Percentiles rank a stretch among this genome's conserved stretches.
Conservation (phyloP, 371 early-diverging fungal genomes). For the Mortierella sp. region DNA sequence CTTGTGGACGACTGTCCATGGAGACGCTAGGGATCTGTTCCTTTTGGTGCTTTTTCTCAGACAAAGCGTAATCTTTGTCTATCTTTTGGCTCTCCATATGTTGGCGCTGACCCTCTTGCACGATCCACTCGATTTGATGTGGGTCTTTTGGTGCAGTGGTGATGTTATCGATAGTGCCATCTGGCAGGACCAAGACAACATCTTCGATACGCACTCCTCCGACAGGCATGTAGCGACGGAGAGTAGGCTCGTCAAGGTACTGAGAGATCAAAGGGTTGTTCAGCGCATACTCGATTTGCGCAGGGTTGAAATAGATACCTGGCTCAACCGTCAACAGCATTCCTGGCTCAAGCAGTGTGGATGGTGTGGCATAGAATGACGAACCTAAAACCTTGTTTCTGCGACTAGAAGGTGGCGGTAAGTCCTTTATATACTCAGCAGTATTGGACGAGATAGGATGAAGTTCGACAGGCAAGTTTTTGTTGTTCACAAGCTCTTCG, state of each 20-base stretch:
- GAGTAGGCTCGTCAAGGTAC: conserved; percentile 73
- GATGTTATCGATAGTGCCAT: conserved; percentile 73
- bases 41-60: conserved; percentile 2
- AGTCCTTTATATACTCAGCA: neutral
- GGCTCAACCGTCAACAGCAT: conserved; percentile 96
- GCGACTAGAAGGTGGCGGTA: conserved; percentile 49
- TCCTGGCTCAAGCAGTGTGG: conserved; percentile 70
- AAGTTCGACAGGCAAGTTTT: conserved; percentile 20
- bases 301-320: conserved; percentile 80
- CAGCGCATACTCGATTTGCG: conserved; percentile 57
- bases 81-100: conserved; percentile 10
- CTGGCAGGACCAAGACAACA: conserved; percentile 77
- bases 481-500: neutral
- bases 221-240: conserved; percentile 79
- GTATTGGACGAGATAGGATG: neutral
- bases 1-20: neutral
- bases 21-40: neutral
- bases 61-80: neutral
- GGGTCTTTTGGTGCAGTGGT: conserved; percentile 81
- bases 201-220: conserved; percentile 97
- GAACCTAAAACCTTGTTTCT: conserved; percentile 40
- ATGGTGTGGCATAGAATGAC: conserved; percentile 86
- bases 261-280: conserved; percentile 64
- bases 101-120: conserved; percentile 39
- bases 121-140: conserved; percentile 67